A percentile compares a stretch with the other conserved stretches of the same genome.
These are phyloP conservation scores for Nematodospora valgi DNA, from an alignment of 805 yeast genomes.

Conservation along the genomic window DNA sequence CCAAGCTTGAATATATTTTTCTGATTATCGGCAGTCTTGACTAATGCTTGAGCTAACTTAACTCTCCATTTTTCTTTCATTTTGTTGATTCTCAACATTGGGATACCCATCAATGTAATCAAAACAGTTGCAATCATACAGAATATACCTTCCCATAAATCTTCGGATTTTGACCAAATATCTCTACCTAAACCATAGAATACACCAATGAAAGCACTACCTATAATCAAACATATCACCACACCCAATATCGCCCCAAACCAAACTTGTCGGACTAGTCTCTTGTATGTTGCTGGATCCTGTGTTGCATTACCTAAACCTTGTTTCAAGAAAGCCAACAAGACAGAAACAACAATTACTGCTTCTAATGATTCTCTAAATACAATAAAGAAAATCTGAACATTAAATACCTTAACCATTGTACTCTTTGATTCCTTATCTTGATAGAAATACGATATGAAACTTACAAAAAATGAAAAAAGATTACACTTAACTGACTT, in stretches of 20 bases:
- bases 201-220: slow-evolving; percentile 92
- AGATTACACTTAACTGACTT: neutral
- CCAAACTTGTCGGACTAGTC: slow-evolving; percentile 75
- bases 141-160: slow-evolving; percentile 92
- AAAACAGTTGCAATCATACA: slow-evolving; percentile 81
- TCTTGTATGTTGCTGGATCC: slow-evolving; percentile 51
- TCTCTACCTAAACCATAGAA: slow-evolving; percentile 76
- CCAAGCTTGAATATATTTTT: slow-evolving; percentile 41
- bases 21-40: slow-evolving; percentile 50
- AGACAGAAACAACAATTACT: slow-evolving; percentile 78
- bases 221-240: slow-evolving; percentile 70
- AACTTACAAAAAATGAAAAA: neutral
- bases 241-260: slow-evolving; percentile 69
- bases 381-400: slow-evolving; percentile 77
- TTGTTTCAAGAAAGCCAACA: slow-evolving; percentile 84
- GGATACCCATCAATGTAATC: slow-evolving; percentile 89
- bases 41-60: slow-evolving; percentile 78
- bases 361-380: slow-evolving; percentile 92
- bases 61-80: slow-evolving; percentile 95
- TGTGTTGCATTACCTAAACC: slow-evolving; percentile 57
- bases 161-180: slow-evolving; percentile 84
- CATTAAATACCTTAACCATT: slow-evolving; percentile 58
- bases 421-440: slow-evolving; percentile 2
- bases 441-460: neutral
- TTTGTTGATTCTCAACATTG: slow-evolving; percentile 89